Evolutionary conservation across 176 grass and related monocot genomes (phyloP).

Genomic region (Aechmea fasciata): DNA sequence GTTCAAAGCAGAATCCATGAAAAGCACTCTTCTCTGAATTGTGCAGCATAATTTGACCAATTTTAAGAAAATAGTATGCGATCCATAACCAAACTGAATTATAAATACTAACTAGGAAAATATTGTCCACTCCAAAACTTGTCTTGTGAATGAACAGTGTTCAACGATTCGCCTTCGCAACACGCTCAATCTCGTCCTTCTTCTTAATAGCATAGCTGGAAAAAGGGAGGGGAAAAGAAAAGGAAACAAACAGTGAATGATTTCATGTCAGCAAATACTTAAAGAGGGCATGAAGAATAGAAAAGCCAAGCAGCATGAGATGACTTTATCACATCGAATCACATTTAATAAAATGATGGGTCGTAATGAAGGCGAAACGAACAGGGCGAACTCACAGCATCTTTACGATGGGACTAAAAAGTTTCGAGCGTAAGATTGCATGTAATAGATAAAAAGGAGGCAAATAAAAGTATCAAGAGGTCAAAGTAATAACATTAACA

Average conservation of each 20-base stretch:
- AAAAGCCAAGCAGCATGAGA: too few relatives aligned
- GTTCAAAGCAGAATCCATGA: background rate
- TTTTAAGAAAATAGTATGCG: background rate
- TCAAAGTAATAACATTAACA: too few relatives aligned
- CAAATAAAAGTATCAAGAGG: too few relatives aligned
- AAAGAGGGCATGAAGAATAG: background rate
- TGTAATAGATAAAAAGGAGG: too few relatives aligned
- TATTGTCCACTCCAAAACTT: slow-evolving; percentile 7
- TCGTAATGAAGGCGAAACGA: too few relatives aligned
- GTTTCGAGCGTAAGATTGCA: too few relatives aligned
- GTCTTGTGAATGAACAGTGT: background rate
- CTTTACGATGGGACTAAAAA: too few relatives aligned
- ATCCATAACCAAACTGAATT: background rate
- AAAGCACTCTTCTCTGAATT: background rate
- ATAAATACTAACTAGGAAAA: background rate
- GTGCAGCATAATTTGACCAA: background rate
- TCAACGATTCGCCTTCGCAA: slow-evolving; percentile 30
- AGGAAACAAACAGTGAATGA: background rate
- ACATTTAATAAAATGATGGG: too few relatives aligned
- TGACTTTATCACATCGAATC: too few relatives aligned
- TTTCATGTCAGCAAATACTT: background rate
- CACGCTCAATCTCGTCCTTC: slow-evolving; percentile 46
- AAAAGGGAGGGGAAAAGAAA: background rate
- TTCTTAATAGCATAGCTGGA: slow-evolving; percentile 35
- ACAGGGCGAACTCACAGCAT: too few relatives aligned